These are phyloP conservation scores for Kazachstania bromeliacearum DNA, from an alignment of 805 yeast species.

Conservation along the genomic window DNA sequence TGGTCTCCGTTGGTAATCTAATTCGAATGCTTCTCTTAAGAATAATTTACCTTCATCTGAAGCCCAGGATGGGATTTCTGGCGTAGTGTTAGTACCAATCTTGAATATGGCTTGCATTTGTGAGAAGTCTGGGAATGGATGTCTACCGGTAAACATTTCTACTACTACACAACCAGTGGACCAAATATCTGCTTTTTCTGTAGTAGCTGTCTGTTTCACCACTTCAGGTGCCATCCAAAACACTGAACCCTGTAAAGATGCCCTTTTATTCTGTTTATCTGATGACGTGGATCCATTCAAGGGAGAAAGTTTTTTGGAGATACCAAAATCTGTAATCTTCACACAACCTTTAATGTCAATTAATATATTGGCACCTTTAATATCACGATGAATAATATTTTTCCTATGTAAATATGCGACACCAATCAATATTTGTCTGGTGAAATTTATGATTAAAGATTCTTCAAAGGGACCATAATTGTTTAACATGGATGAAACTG, in stretches of 20 bases:
- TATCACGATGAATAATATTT: slow-evolving; percentile 76
- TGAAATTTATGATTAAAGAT: slow-evolving; percentile 59
- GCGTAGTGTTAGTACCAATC: slow-evolving; percentile 78
- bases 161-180: slow-evolving; percentile 89
- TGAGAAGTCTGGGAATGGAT: slow-evolving; percentile 89
- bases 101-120: slow-evolving; percentile 97
- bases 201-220: slow-evolving; percentile 84
- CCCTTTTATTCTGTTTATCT: slow-evolving; percentile 40
- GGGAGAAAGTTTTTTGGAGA: slow-evolving; percentile 60
- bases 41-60: slow-evolving; percentile 62
- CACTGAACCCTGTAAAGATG: slow-evolving; percentile 87
- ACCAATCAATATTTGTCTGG: slow-evolving; percentile 68
- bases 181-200: slow-evolving; percentile 94
- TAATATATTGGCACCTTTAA: slow-evolving; percentile 79
- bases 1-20: slow-evolving; percentile 67
- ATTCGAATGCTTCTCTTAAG: slow-evolving; percentile 54
- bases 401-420: slow-evolving; percentile 63
- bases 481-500: slow-evolving; percentile 57
- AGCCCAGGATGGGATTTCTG: slow-evolving; percentile 68
- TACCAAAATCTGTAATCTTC: slow-evolving; percentile 81
- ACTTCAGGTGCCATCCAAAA: slow-evolving; percentile 99
- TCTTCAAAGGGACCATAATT: slow-evolving; percentile 78
- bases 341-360: slow-evolving; percentile 75
- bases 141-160: slow-evolving; percentile 93
- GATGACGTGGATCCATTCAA: slow-evolving; percentile 13